Evolutionary conservation across 495 filamentous ascomycete species (phyloP).

Genomic region (Lentithecium fluviatile): DNA sequence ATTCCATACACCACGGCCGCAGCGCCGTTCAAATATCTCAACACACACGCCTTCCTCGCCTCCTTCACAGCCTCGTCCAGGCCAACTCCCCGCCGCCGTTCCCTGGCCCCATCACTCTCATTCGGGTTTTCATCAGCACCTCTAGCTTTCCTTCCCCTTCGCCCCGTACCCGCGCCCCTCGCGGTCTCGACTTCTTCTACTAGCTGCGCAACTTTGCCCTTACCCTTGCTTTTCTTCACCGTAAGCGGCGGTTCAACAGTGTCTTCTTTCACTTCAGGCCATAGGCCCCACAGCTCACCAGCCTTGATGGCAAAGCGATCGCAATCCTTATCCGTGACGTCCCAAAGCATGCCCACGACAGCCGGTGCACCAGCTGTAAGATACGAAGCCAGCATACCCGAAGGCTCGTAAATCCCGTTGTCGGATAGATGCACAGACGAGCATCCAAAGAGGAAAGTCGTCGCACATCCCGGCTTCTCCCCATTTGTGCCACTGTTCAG

Average conservation of each 20-base stretch:
- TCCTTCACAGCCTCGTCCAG: constrained; percentile 77
- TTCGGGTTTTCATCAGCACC: constrained; percentile 31
- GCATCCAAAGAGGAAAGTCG: constrained; percentile 91
- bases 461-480: constrained; percentile 53
- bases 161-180: constrained; percentile 3
- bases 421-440: constrained; percentile 74
- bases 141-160: constrained; percentile 6
- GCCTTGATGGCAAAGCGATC: constrained; percentile 78
- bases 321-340: constrained; percentile 95
- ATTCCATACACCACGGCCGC: constrained; percentile 93
- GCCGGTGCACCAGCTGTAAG: constrained; percentile 72
- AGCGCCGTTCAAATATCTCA: constrained; percentile 89
- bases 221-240: constrained; percentile 39
- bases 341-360: constrained; percentile 89
- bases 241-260: constrained; percentile 27
- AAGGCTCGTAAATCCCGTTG: constrained; percentile 81
- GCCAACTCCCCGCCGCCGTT: constrained; percentile 39
- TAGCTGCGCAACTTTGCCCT: constrained; percentile 31
- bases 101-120: constrained; percentile 14
- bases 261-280: constrained; percentile 31
- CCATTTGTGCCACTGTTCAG: constrained; percentile 33
- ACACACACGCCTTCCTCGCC: constrained; percentile 70
- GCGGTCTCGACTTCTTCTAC: constrained; percentile 26
- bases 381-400: constrained; percentile 87
- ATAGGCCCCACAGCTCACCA: constrained; percentile 83